Conservation (phyloP, 2,329 filamentous ascomycete species). For the Pseudopithomyces maydicus region DNA sequence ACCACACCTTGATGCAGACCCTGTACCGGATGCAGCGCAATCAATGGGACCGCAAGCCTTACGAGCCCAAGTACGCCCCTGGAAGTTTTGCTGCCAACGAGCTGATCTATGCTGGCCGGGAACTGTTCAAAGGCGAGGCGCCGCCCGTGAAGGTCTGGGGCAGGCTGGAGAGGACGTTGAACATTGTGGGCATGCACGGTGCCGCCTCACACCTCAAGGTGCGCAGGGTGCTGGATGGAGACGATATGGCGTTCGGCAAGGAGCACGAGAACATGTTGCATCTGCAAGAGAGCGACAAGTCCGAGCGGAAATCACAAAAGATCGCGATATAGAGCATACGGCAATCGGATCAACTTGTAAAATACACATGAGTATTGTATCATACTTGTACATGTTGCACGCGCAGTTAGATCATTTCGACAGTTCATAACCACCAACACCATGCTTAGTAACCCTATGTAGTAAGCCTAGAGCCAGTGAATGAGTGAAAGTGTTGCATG, state of each 20-base stretch:
- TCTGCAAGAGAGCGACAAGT: not conserved
- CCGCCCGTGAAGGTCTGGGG: slow-evolving; percentile 36
- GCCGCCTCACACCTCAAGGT: slow-evolving; percentile 32
- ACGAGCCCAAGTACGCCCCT: slow-evolving; percentile 41
- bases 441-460: too few relatives aligned
- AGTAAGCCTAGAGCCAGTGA: too few relatives aligned
- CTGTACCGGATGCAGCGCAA: slow-evolving; percentile 39
- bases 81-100: slow-evolving; percentile 39
- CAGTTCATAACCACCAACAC: too few relatives aligned
- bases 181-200: slow-evolving; percentile 42
- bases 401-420: not conserved
- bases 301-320: not conserved
- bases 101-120: slow-evolving; percentile 36
- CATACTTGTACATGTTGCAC: slow-evolving; percentile 6
- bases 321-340: not conserved
- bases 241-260: slow-evolving; percentile 25
- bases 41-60: slow-evolving; percentile 42
- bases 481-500: too few relatives aligned
- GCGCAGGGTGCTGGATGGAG: slow-evolving; percentile 26
- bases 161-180: slow-evolving; percentile 33
- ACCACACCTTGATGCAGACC: slow-evolving; percentile 37
- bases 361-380: slow-evolving; percentile 8
- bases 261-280: slow-evolving; percentile 14
- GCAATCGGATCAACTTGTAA: not conserved
- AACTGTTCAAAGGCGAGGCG: slow-evolving; percentile 39